phyloP scores from a whole-genome alignment of 345 rosid species.

The Acer negundo region DNA sequence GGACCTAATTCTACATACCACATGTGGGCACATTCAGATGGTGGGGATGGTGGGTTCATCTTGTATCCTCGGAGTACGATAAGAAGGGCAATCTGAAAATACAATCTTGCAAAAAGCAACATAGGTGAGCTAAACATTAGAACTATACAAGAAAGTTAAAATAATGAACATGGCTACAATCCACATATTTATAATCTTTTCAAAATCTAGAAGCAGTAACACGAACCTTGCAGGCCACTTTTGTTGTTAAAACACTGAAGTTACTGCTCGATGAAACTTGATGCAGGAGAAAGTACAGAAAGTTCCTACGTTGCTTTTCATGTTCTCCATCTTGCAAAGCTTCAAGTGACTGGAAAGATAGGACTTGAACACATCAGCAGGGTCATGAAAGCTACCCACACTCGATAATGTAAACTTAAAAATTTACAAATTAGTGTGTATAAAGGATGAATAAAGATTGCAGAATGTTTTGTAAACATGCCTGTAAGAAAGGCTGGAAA shows the following conservation, averaged over 20 bases:
- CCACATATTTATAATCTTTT: constrained; percentile 3
- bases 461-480: constrained; percentile 35
- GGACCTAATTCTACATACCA: constrained; percentile 55
- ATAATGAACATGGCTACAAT: background rate
- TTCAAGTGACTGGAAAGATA: constrained; percentile 76
- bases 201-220: constrained; percentile 23
- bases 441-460: constrained; percentile 5
- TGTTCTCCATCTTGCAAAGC: constrained; percentile 98
- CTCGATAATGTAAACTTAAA: background rate
- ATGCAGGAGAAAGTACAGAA: constrained; percentile 93
- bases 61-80: constrained; percentile 86
- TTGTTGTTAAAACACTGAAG: constrained; percentile 79
- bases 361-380: constrained; percentile 22
- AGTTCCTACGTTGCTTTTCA: constrained; percentile 86
- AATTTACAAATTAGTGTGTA: background rate
- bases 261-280: constrained; percentile 96
- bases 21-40: constrained; percentile 97
- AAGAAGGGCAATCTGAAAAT: constrained; percentile 87
- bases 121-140: constrained; percentile 33
- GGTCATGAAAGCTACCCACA: constrained; percentile 18
- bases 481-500: constrained; percentile 92
- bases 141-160: constrained; percentile 17
- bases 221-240: constrained; percentile 87
- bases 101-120: constrained; percentile 35
- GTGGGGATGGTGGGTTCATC: constrained; percentile 97